Evolutionary conservation across 2,329 filamentous ascomycete genomes (phyloP), one percentile per base, ranked within the genome.

Genomic region (Lasiodiplodia gonubiensis): DNA sequence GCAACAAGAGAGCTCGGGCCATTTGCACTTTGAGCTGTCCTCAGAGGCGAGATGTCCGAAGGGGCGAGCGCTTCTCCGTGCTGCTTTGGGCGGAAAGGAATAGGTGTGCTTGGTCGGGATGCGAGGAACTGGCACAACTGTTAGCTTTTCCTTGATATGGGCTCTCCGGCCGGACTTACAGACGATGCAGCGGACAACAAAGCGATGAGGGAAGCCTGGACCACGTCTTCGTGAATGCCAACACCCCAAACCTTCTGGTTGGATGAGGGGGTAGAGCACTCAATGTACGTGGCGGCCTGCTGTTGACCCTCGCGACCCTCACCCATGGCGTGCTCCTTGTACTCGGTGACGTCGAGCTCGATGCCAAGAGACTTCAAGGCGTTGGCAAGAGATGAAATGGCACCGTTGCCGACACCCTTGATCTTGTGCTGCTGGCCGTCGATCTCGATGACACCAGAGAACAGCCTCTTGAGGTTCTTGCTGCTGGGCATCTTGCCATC

Each of bases 301-400:
- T 94, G 92, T 69, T 93, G 88, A 67, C 89, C 94, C 83, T 96
- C 96, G 71, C 94, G 92, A 69, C 92, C 92, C 63, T 86, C 84
- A 71, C 93, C 93, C 72, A 98, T 93, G 33, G 94, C 91, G 80
- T 98, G 94, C 80, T 98, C 95, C 84, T 96, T 97, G 84, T 98
- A 98, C 78, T 97, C 93, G 54, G 90, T 88, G 63, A 98, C 93
- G 76, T 98, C 94, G 27, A 98, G 84, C 75, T 96, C 90, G 70
- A 98, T 90, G 68, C 92, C 92, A 39, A 98, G 81, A 18, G 85
- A 85, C 72, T 88, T 87, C 52, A 99, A 85, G 18, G 94, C 94
- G 73, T 93, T 90, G 2, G 92, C 92, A 75, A 98, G 82, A 70
- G 91, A 92, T 3, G 93, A 97, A 73, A 98, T 92, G 39, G 94